Base-by-base conservation (phyloP, 2,329 filamentous ascomycete genomes). In the Fusarium oligoseptatum region DNA sequence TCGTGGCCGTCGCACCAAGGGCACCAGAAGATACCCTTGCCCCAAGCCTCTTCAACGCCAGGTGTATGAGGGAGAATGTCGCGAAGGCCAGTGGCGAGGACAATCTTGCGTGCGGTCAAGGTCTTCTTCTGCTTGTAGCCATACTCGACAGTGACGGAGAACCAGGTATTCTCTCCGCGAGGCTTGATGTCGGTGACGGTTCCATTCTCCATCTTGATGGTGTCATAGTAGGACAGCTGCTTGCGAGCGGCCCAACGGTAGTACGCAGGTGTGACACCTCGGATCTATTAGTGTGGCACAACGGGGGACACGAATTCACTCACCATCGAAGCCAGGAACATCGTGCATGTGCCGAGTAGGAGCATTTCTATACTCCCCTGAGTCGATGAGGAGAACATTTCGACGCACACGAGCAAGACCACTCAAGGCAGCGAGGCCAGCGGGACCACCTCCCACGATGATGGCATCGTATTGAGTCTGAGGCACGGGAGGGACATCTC, bases 1-100 rank as follows among this genome's bases (percentile, higher is more conserved):
- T 92, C 90, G 72, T 88, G 84, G 14, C 90, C 90, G 76, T 92
- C 90, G 71, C 90, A 92, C 90, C 90, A 92, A 0, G 89, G 89
- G 64, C 90, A 92, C 89, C 90, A 92, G 81, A 83, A 92, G 61
- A 92, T 87, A 7, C 90, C 90, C 68, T 88, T 84, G 58, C 88
- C 89, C 86, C 88, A 92, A 75, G 86, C 87, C 64, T 90, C 87
- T 9, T 73, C 36, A 0, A 92, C 64, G 0, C 90, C 90, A 0
- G 90, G 89, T 0, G 89, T 91, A 1, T 67, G 24, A 1, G 90
- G 89, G 3, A 92, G 80, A 27, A 89, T 78, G 74, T 92, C 90
- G 8, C 80, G 81, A 22, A 92, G 80, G 6, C 90, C 90, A 0
- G 89, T 91, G 24, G 85, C 90, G 4, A 92, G 85, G 37, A 92